Evolutionary conservation across 2,329 filamentous ascomycete genomes (phyloP).

Genomic region (Apiospora hydei): DNA sequence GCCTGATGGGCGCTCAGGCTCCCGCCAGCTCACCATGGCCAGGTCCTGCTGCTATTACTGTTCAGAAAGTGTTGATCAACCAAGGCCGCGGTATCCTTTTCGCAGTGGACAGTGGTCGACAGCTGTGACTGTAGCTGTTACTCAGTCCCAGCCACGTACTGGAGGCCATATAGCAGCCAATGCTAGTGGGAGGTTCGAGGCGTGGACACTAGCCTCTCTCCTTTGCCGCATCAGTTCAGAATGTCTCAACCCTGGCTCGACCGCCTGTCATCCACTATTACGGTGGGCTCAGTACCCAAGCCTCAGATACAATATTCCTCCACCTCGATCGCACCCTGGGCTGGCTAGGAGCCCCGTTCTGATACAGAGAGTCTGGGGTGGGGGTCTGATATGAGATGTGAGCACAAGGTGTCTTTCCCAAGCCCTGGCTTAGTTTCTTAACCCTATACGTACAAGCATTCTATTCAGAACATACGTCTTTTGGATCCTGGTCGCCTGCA

Average conservation of each 20-base stretch:
- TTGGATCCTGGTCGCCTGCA: conserved; percentile 16
- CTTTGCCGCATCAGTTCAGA: conserved; percentile 22
- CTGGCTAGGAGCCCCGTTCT: conserved; percentile 3
- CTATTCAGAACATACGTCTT: not conserved
- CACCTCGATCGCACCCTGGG: conserved; percentile 17
- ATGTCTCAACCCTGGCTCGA: conserved; percentile 22
- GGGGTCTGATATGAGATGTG: conserved; percentile 24
- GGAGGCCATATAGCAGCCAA: conserved; percentile 7
- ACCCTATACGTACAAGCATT: conserved; percentile 19
- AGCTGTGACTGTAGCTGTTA: not conserved
- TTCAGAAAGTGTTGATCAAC: not conserved
- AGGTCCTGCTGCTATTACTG: not conserved
- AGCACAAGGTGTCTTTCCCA: conserved; percentile 20
- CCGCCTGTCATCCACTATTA: conserved; percentile 15
- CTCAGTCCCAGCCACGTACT: conserved; percentile 1
- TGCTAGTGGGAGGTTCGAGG: conserved; percentile 11
- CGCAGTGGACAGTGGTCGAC: not conserved
- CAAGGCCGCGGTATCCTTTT: not conserved
- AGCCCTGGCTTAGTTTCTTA: conserved; percentile 12
- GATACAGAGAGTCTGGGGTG: conserved; percentile 20
- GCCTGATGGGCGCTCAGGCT: not conserved
- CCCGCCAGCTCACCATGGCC: not conserved
- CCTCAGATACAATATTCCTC: conserved; percentile 17
- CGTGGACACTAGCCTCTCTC: conserved; percentile 21
- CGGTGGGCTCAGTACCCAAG: conserved; percentile 12